A percentile compares a stretch with the other conserved stretches of the same genome.
These are phyloP conservation scores for Lathyrus oleraceus DNA, from an alignment of 306 rosid species.

Conservation along the genomic window DNA sequence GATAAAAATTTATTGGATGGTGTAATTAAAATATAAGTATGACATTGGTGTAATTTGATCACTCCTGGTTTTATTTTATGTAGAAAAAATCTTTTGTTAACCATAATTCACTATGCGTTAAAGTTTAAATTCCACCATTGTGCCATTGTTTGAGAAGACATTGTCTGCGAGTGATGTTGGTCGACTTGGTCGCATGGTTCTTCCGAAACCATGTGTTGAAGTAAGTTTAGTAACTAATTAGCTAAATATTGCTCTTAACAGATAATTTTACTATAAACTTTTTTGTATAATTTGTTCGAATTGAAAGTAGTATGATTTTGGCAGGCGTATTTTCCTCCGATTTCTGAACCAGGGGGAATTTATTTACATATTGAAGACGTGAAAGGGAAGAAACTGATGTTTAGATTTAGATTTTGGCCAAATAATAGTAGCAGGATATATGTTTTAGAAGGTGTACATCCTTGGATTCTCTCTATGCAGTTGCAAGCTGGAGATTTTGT, in stretches of 20 bases:
- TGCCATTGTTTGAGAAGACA: conserved; percentile 92
- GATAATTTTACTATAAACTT: background rate
- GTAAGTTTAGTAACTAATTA: conserved; percentile 43
- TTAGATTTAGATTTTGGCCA: conserved; percentile 95
- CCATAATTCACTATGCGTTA: conserved; percentile 43
- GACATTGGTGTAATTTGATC: background rate
- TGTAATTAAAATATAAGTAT: background rate
- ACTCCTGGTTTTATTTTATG: background rate
- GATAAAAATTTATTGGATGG: background rate
- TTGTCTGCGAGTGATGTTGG: conserved; percentile 97
- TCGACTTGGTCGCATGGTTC: conserved; percentile 91
- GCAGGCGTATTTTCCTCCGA: conserved; percentile 95
- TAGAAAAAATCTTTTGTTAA: conserved; percentile 49
- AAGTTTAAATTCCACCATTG: conserved; percentile 89
- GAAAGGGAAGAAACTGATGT: conserved; percentile 88
- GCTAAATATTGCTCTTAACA: background rate
- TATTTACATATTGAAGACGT: conserved; percentile 85
- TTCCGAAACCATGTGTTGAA: conserved; percentile 97
- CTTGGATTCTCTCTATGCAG: conserved; percentile 97
- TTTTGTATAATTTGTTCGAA: conserved; percentile 23
- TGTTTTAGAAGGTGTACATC: conserved; percentile 91
- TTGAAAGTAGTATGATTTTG: conserved; percentile 31
- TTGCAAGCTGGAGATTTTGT: conserved; percentile 98
- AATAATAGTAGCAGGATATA: conserved; percentile 96
- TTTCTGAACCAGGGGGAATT: conserved; percentile 95